Evolutionary conservation across 768 basidiomycete genomes (phyloP).

Genomic region (Chalciporus piperatus): DNA sequence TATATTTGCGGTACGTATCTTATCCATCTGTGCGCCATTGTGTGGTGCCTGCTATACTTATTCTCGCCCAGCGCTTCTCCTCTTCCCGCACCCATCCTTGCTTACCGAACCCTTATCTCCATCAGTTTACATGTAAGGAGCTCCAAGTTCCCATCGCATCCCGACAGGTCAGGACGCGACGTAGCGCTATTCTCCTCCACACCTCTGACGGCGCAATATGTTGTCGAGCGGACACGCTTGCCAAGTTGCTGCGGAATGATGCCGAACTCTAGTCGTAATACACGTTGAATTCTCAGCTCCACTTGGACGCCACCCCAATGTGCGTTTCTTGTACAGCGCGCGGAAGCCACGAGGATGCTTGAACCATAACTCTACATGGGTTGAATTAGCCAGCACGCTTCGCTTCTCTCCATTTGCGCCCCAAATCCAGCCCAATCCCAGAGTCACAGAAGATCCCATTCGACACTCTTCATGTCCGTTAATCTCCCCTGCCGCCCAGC

Average conservation of each 20-base stretch:
- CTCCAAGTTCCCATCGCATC: slow-evolving; percentile 1
- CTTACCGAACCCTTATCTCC: slow-evolving; percentile 14
- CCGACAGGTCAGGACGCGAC: background rate
- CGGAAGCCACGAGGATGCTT: slow-evolving; percentile 13
- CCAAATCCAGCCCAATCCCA: no score
- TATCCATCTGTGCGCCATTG: slow-evolving; percentile 3
- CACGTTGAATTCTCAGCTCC: background rate
- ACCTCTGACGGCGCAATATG: background rate
- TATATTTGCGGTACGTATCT: slow-evolving; percentile 16
- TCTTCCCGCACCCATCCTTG: background rate
- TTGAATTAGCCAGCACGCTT: background rate
- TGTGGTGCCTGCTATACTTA: slow-evolving; percentile 3
- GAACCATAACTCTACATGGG: background rate
- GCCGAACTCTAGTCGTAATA: background rate
- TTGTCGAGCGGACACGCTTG: background rate
- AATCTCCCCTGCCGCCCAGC: background rate
- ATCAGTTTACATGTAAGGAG: background rate
- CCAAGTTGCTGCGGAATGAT: background rate
- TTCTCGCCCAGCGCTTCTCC: slow-evolving; percentile 11
- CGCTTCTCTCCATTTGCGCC: background rate
- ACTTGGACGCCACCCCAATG: background rate
- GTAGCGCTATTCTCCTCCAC: no score
- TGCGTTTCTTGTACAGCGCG: slow-evolving; percentile 8
- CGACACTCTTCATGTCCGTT: background rate
- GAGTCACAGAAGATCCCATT: background rate